Evolutionary conservation across 257 asterid species (phyloP).

Genomic region (Misopates orontium): DNA sequence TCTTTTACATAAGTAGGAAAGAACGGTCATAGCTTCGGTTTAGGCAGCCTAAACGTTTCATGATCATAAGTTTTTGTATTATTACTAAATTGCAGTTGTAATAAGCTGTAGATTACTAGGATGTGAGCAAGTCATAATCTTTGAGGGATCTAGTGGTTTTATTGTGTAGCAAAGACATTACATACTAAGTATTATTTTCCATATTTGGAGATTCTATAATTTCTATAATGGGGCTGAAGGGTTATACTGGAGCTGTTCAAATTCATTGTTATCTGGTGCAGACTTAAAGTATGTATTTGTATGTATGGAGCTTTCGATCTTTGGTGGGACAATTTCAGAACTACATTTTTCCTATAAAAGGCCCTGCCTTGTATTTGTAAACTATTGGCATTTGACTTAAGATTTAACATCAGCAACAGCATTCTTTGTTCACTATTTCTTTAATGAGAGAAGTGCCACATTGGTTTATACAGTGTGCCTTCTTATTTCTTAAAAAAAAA

Average conservation of each 20-base stretch:
- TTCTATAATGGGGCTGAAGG: too few relatives aligned
- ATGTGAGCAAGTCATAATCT: not conserved
- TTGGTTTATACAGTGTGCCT: conserved; percentile 9
- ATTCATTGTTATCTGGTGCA: too few relatives aligned
- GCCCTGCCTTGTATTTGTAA: not conserved
- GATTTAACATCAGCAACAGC: not conserved
- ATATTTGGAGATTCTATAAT: too few relatives aligned
- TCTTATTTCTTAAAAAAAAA: not conserved
- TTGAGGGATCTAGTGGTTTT: not conserved
- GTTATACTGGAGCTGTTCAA: too few relatives aligned
- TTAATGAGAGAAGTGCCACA: not conserved
- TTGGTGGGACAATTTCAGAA: too few relatives aligned
- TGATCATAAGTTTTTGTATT: not conserved
- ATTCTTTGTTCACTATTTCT: not conserved
- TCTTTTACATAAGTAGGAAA: conserved; percentile 1
- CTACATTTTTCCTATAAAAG: too few relatives aligned
- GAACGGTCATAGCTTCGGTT: too few relatives aligned
- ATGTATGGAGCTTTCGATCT: too few relatives aligned
- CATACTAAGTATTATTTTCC: not conserved
- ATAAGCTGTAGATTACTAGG: not conserved
- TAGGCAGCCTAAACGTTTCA: conserved; percentile 1
- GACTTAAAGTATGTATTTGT: too few relatives aligned
- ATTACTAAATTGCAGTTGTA: not conserved
- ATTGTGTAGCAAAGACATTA: not conserved
- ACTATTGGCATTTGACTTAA: not conserved